Evolutionary conservation across 306 rosid genomes (phyloP).

Genomic region (Macrotyloma uniflorum): DNA sequence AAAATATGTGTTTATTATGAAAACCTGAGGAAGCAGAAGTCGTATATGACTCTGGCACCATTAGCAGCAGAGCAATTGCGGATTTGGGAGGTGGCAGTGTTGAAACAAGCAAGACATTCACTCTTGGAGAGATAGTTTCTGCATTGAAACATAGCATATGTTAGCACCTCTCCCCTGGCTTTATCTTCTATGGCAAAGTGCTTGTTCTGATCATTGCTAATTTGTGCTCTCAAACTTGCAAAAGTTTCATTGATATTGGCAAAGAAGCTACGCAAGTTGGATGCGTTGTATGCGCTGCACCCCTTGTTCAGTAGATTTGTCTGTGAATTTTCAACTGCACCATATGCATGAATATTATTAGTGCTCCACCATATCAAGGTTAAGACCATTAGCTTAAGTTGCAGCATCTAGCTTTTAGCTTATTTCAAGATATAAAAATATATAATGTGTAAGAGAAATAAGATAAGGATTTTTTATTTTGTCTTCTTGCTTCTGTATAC

Average conservation of each 20-base stretch:
- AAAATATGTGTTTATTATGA: too few relatives aligned
- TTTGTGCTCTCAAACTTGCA: conserved; percentile 19
- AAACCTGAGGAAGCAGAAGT: conserved; percentile 74
- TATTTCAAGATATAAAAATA: not conserved
- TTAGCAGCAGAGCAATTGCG: conserved; percentile 34
- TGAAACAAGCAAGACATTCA: not conserved
- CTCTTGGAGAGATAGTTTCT: not conserved
- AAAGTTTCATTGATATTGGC: conserved; percentile 46
- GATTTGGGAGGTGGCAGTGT: not conserved
- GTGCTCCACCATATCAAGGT: conserved; percentile 32
- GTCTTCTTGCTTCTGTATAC: too few relatives aligned
- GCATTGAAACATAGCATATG: not conserved
- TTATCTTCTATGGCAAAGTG: conserved; percentile 50
- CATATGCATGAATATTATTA: not conserved
- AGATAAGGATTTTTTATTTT: not conserved
- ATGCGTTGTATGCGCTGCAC: conserved; percentile 58
- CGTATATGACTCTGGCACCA: conserved; percentile 65
- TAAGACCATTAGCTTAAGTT: not conserved
- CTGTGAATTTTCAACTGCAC: conserved; percentile 40
- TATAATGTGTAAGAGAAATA: too few relatives aligned
- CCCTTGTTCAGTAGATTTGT: conserved; percentile 41
- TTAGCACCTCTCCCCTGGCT: not conserved
- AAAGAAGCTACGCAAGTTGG: conserved; percentile 41
- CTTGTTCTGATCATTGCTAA: conserved; percentile 26
- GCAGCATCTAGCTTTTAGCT: not conserved